These are phyloP conservation scores for Apiospora pterosperma DNA, from an alignment of 2,329 filamentous ascomycete species.

Conservation along the genomic window DNA sequence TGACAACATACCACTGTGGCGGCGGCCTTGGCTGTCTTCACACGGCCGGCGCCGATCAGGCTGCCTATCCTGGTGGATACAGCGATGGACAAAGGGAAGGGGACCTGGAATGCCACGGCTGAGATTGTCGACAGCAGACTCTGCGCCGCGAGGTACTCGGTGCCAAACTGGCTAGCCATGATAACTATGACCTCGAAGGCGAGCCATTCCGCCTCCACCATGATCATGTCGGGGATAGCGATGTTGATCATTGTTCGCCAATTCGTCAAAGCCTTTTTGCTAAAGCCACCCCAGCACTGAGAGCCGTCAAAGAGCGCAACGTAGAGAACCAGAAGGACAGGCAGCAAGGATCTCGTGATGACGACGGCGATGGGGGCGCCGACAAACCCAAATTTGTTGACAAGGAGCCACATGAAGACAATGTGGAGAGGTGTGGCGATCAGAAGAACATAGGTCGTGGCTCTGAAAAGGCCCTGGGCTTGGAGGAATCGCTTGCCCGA, in stretches of 20 bases:
- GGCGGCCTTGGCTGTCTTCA: background rate
- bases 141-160: conserved; percentile 63
- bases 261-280: conserved; percentile 64
- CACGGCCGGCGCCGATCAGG: background rate
- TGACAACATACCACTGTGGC: background rate
- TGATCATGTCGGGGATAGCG: conserved; percentile 63
- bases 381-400: conserved; percentile 69
- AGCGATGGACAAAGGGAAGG: background rate
- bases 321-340: conserved; percentile 73
- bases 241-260: conserved; percentile 67
- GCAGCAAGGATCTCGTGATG: conserved; percentile 74
- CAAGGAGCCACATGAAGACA: conserved; percentile 74
- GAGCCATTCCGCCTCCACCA: conserved; percentile 68
- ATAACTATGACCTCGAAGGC: conserved; percentile 68
- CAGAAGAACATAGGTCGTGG: conserved; percentile 73
- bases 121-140: conserved; percentile 52
- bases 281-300: conserved; percentile 84
- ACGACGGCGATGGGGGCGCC: conserved; percentile 80
- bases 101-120: background rate
- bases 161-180: conserved; percentile 58
- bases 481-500: conserved; percentile 77
- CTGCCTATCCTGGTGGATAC: background rate
- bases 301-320: conserved; percentile 69
- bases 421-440: conserved; percentile 75
- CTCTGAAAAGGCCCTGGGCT: conserved; percentile 76